These are phyloP conservation scores for Porcisia deanei DNA, from an alignment of 208 protist genomes.

Conservation along the genomic window DNA sequence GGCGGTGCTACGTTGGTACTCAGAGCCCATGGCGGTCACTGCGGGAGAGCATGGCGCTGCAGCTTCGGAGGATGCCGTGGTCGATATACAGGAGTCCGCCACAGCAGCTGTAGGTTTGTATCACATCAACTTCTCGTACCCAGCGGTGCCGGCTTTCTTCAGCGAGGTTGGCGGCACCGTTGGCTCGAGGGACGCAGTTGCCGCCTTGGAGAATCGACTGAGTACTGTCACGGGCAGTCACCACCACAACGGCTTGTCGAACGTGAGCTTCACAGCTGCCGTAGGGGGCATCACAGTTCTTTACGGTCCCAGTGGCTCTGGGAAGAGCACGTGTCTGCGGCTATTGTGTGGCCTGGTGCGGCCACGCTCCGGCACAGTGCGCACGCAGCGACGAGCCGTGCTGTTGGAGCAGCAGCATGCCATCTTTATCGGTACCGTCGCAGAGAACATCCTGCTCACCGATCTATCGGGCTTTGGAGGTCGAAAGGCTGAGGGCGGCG, in stretches of 20 bases:
- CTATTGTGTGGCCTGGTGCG: constrained; percentile 57
- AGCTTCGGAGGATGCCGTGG: not conserved
- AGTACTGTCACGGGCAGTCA: constrained; percentile 1
- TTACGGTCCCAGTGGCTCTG: constrained; percentile 74
- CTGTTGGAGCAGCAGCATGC: constrained; percentile 82
- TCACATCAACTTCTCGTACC: constrained; percentile 56
- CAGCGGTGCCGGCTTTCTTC: constrained; percentile 51
- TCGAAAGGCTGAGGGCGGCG: not conserved
- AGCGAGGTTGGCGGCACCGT: constrained; percentile 8
- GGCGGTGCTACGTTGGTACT: constrained; percentile 62
- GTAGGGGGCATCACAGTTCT: constrained; percentile 57
- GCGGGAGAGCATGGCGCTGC: not conserved
- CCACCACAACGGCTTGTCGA: constrained; percentile 34
- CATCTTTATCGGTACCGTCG: constrained; percentile 72
- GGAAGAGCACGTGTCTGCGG: constrained; percentile 78
- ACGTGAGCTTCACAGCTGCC: constrained; percentile 39
- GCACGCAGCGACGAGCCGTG: constrained; percentile 44
- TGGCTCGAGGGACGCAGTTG: not conserved
- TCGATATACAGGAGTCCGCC: constrained; percentile 19
- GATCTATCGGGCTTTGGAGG: constrained; percentile 21
- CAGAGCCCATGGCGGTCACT: constrained; percentile 26
- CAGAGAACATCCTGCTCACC: constrained; percentile 74
- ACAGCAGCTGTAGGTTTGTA: constrained; percentile 37
- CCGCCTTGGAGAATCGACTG: constrained; percentile 2
- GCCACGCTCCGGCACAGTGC: constrained; percentile 47